phyloP scores from a whole-genome alignment of 2,329 filamentous ascomycete genomes.

The Talaromyces sp. region DNA sequence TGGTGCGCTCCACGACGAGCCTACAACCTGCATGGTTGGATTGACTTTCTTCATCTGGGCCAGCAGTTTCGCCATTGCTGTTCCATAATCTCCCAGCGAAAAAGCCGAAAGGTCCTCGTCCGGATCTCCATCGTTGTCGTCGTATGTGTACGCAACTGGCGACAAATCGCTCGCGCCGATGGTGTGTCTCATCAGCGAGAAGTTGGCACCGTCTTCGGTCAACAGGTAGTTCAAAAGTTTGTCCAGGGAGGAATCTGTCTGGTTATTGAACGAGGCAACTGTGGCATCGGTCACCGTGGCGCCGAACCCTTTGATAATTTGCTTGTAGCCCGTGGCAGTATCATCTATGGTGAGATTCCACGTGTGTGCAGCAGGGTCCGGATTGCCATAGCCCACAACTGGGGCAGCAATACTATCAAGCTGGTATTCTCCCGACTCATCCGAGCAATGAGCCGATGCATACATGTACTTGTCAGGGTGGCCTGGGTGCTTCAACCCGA shows the following conservation, averaged over 20 bases:
- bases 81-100: slow-evolving; percentile 27
- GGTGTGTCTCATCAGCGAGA: slow-evolving; percentile 36
- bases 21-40: slow-evolving; percentile 27
- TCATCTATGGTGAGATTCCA: slow-evolving; percentile 23
- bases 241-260: slow-evolving; percentile 23
- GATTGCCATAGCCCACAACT: slow-evolving; percentile 15
- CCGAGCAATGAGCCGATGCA: slow-evolving; percentile 22
- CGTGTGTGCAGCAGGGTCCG: slow-evolving; percentile 16
- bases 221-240: slow-evolving; percentile 29
- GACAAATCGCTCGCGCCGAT: slow-evolving; percentile 34
- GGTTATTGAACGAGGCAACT: slow-evolving; percentile 27
- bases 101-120: slow-evolving; percentile 28
- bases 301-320: slow-evolving; percentile 30
- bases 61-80: slow-evolving; percentile 31
- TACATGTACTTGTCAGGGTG: not conserved
- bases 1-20: slow-evolving; percentile 32
- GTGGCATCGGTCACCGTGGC: slow-evolving; percentile 35
- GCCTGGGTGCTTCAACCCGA: not conserved
- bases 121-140: slow-evolving; percentile 29
- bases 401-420: slow-evolving; percentile 17
- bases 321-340: slow-evolving; percentile 20
- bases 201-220: slow-evolving; percentile 27
- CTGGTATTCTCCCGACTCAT: slow-evolving; percentile 21
- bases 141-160: slow-evolving; percentile 30
- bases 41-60: slow-evolving; percentile 31